Evolutionary conservation across 768 basidiomycete genomes (phyloP), one percentile per base, ranked within the genome.

Genomic region (Coprinellus micaceus): DNA sequence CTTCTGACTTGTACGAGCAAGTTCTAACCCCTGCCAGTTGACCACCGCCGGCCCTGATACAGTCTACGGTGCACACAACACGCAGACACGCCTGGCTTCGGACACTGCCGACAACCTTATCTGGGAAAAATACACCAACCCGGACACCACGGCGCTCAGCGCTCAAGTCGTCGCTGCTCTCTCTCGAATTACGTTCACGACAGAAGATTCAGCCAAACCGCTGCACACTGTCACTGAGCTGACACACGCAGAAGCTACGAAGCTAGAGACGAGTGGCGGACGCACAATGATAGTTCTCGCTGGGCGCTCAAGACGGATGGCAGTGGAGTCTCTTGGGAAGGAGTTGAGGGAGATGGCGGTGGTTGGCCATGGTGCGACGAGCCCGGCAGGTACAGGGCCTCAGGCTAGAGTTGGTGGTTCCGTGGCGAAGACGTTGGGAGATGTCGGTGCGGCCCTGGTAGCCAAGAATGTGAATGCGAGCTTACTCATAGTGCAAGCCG

Each of bases 31-130:
- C n/a, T 41, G 59, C 33, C 13, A 6, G 10, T 57, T 84, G 82
- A 78, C 77, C 2, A 60, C 75, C 9, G 74, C 73, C 5, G 79
- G 82, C 44, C 76, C 82, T 1, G 89, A 92, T 60, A 94, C 92
- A 0, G 69, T 90, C 0, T 94, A 94, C 58, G 87, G 82, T 0
- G 72, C 80, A 25, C 71, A 75, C 4, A 84, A 74, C 55, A 88
- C 90, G 4, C 77, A 86, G 63, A 84, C 78, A 11, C 79, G 80
- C 5, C 70, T 97, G 12, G 82, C 81, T 2, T 95, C 91, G 0
- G 83, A 89, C 21, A 89, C 89, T 1, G 92, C 92, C 1, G 95
- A 98, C 67, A 83, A 85, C 63, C 61, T 94, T 25, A 63, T 83
- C 21, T 95, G 94, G 92, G 75, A 79, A 1, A 81, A 79, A 40